These are phyloP conservation scores for Rosellinia necatrix DNA, from an alignment of 2,329 filamentous ascomycete species.

Conservation along the genomic window DNA sequence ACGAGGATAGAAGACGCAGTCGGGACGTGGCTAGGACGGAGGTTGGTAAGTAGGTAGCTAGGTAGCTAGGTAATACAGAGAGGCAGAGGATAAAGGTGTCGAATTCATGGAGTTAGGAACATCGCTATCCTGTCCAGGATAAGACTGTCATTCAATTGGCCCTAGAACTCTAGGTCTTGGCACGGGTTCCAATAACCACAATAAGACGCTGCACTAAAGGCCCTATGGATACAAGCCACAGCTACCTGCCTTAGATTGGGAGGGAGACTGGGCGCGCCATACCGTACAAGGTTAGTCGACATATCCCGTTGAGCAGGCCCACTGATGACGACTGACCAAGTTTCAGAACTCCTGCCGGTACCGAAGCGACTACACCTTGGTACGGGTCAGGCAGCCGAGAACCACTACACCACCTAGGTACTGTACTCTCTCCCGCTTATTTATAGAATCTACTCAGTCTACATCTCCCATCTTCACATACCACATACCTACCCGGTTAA, in stretches of 20 bases:
- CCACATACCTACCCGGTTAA: background rate
- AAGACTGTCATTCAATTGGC: conserved; percentile 12
- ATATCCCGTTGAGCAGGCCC: too few species aligned
- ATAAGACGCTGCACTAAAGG: background rate
- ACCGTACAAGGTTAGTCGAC: too few species aligned
- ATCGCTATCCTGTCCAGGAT: conserved; percentile 19
- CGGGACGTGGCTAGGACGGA: background rate
- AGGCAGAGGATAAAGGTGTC: conserved; percentile 33
- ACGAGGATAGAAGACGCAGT: conserved; percentile 2
- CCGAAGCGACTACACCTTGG: background rate
- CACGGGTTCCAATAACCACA: background rate
- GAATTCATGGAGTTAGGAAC: conserved; percentile 31
- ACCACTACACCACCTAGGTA: background rate
- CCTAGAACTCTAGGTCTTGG: conserved; percentile 30
- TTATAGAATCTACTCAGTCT: background rate
- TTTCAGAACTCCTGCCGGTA: conserved; percentile 15
- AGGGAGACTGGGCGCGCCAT: too few species aligned
- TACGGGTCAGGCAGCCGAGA: background rate
- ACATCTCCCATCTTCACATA: too few species aligned
- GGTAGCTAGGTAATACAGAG: conserved; percentile 3
- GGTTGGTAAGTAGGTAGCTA: too few species aligned
- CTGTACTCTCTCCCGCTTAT: background rate
- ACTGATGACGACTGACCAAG: conserved; percentile 12
- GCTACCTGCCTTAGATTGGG: background rate
- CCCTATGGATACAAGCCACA: conserved; percentile 27